These are phyloP conservation scores for Fraxinus nigra DNA, from an alignment of 305 asterid genomes.

Conservation along the genomic window DNA sequence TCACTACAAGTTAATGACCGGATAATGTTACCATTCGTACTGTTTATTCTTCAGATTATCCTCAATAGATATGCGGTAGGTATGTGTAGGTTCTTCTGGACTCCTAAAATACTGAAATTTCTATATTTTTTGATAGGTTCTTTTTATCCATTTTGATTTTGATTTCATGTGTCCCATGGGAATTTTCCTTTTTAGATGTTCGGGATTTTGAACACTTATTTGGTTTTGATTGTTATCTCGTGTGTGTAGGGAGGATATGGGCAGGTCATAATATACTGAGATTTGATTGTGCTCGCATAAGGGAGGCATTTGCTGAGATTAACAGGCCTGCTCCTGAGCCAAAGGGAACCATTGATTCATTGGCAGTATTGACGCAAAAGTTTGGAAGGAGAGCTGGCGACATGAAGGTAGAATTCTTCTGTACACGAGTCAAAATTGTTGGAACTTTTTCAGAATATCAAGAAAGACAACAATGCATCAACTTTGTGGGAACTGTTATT, in stretches of 20 bases:
- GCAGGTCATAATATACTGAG: slow-evolving; percentile 88
- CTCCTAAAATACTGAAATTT: neutral
- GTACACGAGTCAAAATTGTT: slow-evolving; percentile 5
- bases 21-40: neutral
- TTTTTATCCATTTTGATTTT: neutral
- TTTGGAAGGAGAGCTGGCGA: slow-evolving; percentile 95
- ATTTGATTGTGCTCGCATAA: slow-evolving; percentile 73
- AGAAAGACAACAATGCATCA: neutral
- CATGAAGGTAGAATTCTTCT: slow-evolving; percentile 59
- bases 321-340: slow-evolving; percentile 84
- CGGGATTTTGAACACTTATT: slow-evolving; percentile 4
- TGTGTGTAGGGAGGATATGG: slow-evolving; percentile 81
- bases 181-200: neutral
- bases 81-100: neutral
- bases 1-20: neutral
- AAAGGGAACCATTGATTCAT: slow-evolving; percentile 76
- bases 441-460: slow-evolving; percentile 10
- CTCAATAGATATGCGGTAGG: neutral
- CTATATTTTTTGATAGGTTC: neutral
- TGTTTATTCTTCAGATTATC: neutral
- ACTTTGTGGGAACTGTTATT: neutral
- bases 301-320: slow-evolving; percentile 83
- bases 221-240: neutral
- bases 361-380: slow-evolving; percentile 60
- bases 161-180: neutral